Conservation (phyloP, 192 early-diverging fungal species). For the Lobosporangium transversale region DNA sequence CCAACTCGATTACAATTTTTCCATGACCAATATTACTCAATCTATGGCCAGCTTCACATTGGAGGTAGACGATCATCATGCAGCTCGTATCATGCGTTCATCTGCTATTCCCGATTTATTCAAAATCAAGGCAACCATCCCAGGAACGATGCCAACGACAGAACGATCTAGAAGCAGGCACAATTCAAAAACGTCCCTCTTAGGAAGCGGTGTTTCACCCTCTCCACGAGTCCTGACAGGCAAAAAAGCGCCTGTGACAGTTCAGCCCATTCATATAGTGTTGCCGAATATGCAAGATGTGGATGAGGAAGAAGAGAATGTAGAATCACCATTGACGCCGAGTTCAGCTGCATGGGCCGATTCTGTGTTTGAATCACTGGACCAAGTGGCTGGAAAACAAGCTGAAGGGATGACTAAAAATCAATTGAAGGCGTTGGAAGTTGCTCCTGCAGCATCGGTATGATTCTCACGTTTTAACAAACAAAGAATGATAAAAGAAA, state of each 20-base stretch:
- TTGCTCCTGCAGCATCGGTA: neutral
- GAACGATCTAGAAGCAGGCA: slow-evolving; percentile 12
- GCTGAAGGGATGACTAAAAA: neutral
- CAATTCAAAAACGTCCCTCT: slow-evolving; percentile 19
- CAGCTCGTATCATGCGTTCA: slow-evolving; percentile 18
- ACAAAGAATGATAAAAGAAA: too few species aligned
- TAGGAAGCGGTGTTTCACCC: neutral
- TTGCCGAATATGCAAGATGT: slow-evolving; percentile 2
- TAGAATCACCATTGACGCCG: slow-evolving; percentile 14
- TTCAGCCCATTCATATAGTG: neutral
- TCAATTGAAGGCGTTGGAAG: slow-evolving; percentile 1
- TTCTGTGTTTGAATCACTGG: slow-evolving; percentile 22
- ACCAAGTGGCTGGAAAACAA: neutral
- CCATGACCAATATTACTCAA: slow-evolving; percentile 43
- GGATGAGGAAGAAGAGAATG: slow-evolving; percentile 13
- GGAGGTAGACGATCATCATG: slow-evolving; percentile 38
- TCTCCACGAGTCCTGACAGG: slow-evolving; percentile 31
- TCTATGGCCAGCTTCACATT: slow-evolving; percentile 38
- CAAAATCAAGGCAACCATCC: slow-evolving; percentile 15
- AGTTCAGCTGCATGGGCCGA: slow-evolving; percentile 10
- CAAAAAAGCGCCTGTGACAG: slow-evolving; percentile 4
- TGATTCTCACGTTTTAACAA: neutral
- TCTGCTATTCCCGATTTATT: slow-evolving; percentile 35
- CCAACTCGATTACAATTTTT: slow-evolving; percentile 27
- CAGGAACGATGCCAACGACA: neutral